Evolutionary conservation across 2,329 filamentous ascomycete genomes (phyloP).

Genomic region (Cladosporium sp.): DNA sequence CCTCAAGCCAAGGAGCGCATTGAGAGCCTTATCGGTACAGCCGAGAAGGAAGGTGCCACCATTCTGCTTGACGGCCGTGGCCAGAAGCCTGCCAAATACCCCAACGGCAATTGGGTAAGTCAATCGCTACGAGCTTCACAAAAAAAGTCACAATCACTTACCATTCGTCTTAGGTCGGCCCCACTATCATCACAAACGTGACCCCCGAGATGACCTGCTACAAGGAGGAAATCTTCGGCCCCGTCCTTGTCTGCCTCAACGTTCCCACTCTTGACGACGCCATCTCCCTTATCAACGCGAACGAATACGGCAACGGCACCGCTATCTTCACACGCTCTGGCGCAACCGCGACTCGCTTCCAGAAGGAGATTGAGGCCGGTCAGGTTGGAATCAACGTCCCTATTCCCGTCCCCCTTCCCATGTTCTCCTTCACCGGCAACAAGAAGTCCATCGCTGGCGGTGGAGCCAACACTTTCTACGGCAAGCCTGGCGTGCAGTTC

Average conservation of each 20-base stretch:
- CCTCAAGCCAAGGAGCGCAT: slow-evolving; percentile 78
- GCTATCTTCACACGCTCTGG: slow-evolving; percentile 82
- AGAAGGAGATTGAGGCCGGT: slow-evolving; percentile 77
- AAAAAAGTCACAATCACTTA: slow-evolving; percentile 24
- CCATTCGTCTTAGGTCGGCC: slow-evolving; percentile 58
- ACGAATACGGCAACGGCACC: slow-evolving; percentile 84
- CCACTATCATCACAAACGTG: slow-evolving; percentile 80
- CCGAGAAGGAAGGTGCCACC: slow-evolving; percentile 77
- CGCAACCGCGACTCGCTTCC: slow-evolving; percentile 74
- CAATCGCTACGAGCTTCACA: not conserved
- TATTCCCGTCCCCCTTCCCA: slow-evolving; percentile 59
- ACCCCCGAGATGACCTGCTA: slow-evolving; percentile 82
- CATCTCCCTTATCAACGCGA: slow-evolving; percentile 77
- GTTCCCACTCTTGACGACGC: slow-evolving; percentile 77
- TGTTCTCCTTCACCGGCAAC: slow-evolving; percentile 56
- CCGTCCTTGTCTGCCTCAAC: slow-evolving; percentile 78
- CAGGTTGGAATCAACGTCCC: slow-evolving; percentile 86
- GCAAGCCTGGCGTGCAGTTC: slow-evolving; percentile 86
- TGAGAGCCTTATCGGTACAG: slow-evolving; percentile 71
- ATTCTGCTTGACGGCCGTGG: slow-evolving; percentile 80
- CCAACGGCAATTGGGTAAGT: slow-evolving; percentile 74
- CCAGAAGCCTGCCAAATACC: slow-evolving; percentile 73
- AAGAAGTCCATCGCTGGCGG: slow-evolving; percentile 90
- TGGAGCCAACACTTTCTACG: slow-evolving; percentile 92
- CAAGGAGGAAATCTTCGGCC: slow-evolving; percentile 81